Evolutionary conservation across 1,284 basidiomycete species (phyloP).

Genomic region (Fomitiporia mediterranea): DNA sequence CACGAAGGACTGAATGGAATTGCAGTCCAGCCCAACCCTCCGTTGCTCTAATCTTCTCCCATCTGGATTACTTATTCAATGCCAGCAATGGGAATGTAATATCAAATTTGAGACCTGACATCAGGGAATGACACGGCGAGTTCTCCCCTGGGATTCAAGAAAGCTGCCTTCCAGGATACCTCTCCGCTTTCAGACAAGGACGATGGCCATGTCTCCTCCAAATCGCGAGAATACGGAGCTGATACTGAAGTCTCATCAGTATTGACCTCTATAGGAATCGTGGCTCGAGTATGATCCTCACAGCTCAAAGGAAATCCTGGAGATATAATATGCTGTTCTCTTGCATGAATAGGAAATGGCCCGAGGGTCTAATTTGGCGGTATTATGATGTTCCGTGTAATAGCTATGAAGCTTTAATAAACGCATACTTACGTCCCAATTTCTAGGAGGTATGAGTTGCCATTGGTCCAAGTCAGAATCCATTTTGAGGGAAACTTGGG

Average conservation of each 20-base stretch:
- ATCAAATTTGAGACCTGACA: slow-evolving; percentile 40
- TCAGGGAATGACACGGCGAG: slow-evolving; percentile 58
- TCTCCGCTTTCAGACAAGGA: slow-evolving; percentile 57
- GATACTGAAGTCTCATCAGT: slow-evolving; percentile 37
- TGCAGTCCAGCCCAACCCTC: slow-evolving; percentile 83
- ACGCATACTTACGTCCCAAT: slow-evolving; percentile 32
- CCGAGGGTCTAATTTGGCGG: slow-evolving; percentile 54
- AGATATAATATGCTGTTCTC: slow-evolving; percentile 74
- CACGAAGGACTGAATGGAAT: slow-evolving; percentile 63
- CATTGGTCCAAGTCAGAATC: slow-evolving; percentile 21
- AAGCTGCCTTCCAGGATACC: slow-evolving; percentile 51
- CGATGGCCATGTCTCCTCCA: slow-evolving; percentile 50
- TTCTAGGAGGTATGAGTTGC: slow-evolving; percentile 27
- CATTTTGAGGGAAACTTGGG: background rate
- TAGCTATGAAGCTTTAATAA: background rate
- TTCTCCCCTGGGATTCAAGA: slow-evolving; percentile 39
- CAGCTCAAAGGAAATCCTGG: slow-evolving; percentile 68
- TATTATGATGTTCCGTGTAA: background rate
- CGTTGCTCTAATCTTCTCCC: slow-evolving; percentile 59
- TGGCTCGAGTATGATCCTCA: slow-evolving; percentile 29
- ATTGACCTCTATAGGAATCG: background rate
- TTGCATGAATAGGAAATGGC: slow-evolving; percentile 75
- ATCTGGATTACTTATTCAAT: slow-evolving; percentile 37
- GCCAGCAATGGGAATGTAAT: background rate
- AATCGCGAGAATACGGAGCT: slow-evolving; percentile 23